These are phyloP conservation scores for Haberlea rhodopensis DNA, from an alignment of 257 asterid species.

Conservation along the genomic window DNA sequence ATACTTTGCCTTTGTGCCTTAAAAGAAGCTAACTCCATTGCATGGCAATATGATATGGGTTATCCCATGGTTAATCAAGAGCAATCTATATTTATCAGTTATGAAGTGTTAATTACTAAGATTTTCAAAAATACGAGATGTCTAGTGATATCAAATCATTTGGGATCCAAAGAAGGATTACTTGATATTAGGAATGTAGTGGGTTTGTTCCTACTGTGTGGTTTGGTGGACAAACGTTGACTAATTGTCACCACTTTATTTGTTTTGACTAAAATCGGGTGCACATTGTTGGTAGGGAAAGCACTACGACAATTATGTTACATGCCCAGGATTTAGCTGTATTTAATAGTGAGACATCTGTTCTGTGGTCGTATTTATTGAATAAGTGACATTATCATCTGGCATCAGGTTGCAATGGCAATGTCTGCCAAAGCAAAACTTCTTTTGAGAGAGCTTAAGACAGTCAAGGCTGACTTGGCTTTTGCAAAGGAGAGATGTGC, in stretches of 20 bases:
- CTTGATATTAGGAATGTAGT: background rate
- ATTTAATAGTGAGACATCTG: conserved; percentile 13
- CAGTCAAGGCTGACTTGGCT: conserved; percentile 90
- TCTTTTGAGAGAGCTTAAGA: conserved; percentile 88
- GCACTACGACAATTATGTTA: background rate
- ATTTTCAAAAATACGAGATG: background rate
- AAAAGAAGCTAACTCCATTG: too few relatives aligned
- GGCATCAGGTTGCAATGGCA: conserved; percentile 92
- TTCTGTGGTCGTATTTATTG: conserved; percentile 9
- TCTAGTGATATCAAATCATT: background rate
- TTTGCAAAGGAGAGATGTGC: conserved; percentile 94
- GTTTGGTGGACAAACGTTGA: background rate
- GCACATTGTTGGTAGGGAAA: background rate
- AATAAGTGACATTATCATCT: conserved; percentile 33
- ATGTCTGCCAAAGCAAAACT: conserved; percentile 99
- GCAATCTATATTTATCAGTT: too few relatives aligned
- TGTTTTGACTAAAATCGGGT: background rate
- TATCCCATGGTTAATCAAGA: conserved; percentile 1
- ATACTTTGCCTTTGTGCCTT: background rate
- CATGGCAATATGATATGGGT: background rate
- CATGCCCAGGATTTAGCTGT: conserved; percentile 9
- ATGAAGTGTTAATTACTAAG: background rate
- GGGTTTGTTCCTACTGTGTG: background rate
- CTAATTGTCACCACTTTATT: background rate
- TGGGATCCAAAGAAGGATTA: background rate